These are phyloP conservation scores for Pseudophaeomoniella oleicola DNA, from an alignment of 2,329 filamentous ascomycete genomes.

Conservation along the genomic window DNA sequence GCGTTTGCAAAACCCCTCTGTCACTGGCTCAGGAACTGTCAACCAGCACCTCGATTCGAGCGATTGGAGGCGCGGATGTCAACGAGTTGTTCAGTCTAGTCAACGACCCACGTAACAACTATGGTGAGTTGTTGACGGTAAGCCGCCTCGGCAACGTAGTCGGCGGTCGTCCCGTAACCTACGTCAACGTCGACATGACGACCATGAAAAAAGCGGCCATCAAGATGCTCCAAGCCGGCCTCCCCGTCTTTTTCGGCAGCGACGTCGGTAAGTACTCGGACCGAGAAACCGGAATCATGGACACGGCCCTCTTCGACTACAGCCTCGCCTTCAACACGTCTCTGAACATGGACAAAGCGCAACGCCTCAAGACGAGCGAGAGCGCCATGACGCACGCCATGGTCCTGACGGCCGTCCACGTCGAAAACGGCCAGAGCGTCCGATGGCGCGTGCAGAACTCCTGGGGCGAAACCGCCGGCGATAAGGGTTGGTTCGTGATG, in stretches of 20 bases:
- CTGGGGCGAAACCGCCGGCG: slow-evolving; percentile 57
- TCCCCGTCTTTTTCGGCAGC: slow-evolving; percentile 77
- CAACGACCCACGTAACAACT: slow-evolving; percentile 69
- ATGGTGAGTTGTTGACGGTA: slow-evolving; percentile 59
- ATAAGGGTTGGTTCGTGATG: slow-evolving; percentile 83
- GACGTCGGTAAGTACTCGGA: slow-evolving; percentile 78
- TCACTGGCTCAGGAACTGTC: slow-evolving; percentile 58
- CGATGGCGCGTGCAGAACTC: slow-evolving; percentile 81
- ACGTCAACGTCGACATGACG: slow-evolving; percentile 66
- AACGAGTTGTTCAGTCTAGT: slow-evolving; percentile 65
- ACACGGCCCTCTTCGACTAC: slow-evolving; percentile 62
- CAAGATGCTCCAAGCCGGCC: slow-evolving; percentile 60
- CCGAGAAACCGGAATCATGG: slow-evolving; percentile 57
- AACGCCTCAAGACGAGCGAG: slow-evolving; percentile 59
- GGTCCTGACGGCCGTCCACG: slow-evolving; percentile 75
- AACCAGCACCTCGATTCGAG: slow-evolving; percentile 39
- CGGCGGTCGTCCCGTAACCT: slow-evolving; percentile 59
- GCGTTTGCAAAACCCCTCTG: slow-evolving; percentile 50
- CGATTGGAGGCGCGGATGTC: slow-evolving; percentile 46
- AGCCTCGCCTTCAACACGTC: slow-evolving; percentile 68
- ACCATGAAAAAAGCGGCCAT: slow-evolving; percentile 61
- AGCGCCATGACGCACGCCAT: slow-evolving; percentile 83
- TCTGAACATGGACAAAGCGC: slow-evolving; percentile 60
- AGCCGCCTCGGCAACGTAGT: slow-evolving; percentile 68
- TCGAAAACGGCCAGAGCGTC: slow-evolving; percentile 52